Evolutionary conservation across 2,329 filamentous ascomycete genomes (phyloP), one percentile per base, ranked within the genome.

Genomic region (Dendrostoma leiphaemia): DNA sequence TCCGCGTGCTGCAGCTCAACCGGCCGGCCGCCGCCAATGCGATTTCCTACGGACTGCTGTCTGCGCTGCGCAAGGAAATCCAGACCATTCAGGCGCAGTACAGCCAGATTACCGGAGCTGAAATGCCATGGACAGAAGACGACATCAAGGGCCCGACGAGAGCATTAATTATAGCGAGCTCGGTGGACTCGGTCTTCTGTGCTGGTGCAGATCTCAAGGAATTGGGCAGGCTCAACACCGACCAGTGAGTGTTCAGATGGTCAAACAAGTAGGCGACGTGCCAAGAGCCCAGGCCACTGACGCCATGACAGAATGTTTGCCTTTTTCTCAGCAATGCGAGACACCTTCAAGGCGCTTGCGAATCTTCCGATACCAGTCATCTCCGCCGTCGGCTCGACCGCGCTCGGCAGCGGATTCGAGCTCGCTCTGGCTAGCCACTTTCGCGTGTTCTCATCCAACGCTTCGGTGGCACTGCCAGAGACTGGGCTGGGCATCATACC

Each of bases 121-220:
- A 86, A 68, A 59, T 77, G 3, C 67, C 76, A 0, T 62, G 63
- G 3, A 49, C 75, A 2, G 74, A 73, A 0, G 64, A 69, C 2
- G 73, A 77, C 54, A 62, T 77, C 60, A 76, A 71, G 59, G 80
- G 79, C 0, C 80, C 81, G 0, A 97, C 92, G 12, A 78, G 94
- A 60, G 93, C 90, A 2, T 70, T 99, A 62, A 84, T 99, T 38
- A 65, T 99, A 13, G 89, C 90, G 12, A 95, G 90, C 65, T 90
- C 90, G 37, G 81, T 90, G 17, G 90, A 97, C 63, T 79, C 83
- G 21, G 88, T 86, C 64, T 99, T 99, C 71, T 99, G 93, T 71
- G 91, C 94, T 0, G 94, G 94, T 32, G 94, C 94, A 3, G 94
- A 99, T 68, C 73, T 99, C 65, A 97, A 97, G 69, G 93, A 97